Base-by-base conservation (phyloP, 345 rosid species). In the Brassica napus region DNA sequence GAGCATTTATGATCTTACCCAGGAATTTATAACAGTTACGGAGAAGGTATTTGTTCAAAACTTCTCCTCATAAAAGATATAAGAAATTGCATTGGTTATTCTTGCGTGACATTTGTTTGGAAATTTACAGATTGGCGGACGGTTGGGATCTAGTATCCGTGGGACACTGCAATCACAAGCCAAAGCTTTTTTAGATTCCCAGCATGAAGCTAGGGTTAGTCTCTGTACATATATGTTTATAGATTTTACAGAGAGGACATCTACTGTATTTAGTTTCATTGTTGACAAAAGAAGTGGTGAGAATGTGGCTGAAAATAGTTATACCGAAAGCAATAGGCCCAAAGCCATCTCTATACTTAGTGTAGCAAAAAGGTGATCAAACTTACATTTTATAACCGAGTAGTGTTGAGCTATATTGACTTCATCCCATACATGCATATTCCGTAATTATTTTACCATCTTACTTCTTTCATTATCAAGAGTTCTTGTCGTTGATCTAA, bases 161-260 rank as follows among this genome's bases (percentile, higher is more conserved):
- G 98, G 94, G 78, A 88, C 97, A 34, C 77, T 95, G 79, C 99
- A 93, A 73, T 93, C 99, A 72, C 99, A 95, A 89, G 99, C 99
- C 70, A 93, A 90, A 80, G 91, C 97, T 66, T 95, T 91, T 81
- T 86, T 95, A 14, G 98, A 93, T 73, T 91, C 73, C 84, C 99
- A 95, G 91, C 99, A 95, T 79, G 97, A 95, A 74, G 79, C 93
- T 80, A 93, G 99, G 82, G 99, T 95, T 80, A 85, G 97, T 87
- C 67, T 68, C 78, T 67, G 28, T 65, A 16, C 21, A 28, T 24
- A 66, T 71, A 69, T 30, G 42, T 47, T 57, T 65, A 21, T 62
- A 2, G 15, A 42, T 58, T 71, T 55, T 44, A 58, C 69, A 37
- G 60, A 14, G 55, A 39, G 79, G 57, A 69, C 23, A 64, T 62